A percentile compares a stretch with the other conserved stretches of the same genome.
phyloP scores from a whole-genome alignment of 331 rosid species.

The Saraca asoca region DNA sequence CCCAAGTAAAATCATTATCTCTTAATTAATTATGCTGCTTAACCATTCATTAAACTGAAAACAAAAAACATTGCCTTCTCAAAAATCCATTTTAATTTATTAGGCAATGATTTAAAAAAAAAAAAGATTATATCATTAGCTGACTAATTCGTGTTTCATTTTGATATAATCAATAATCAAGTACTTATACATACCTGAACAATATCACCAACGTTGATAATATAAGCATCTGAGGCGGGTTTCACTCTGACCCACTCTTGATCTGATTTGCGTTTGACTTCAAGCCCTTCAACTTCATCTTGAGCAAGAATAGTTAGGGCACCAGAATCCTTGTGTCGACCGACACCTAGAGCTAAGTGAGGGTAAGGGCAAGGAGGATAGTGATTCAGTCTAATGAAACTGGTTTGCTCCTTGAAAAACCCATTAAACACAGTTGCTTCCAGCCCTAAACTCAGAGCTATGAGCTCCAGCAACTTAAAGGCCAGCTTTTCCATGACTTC shows the following conservation, averaged over 20 bases:
- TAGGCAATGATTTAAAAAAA: too few relatives aligned
- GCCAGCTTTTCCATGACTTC: constrained; percentile 56
- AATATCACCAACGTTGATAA: constrained; percentile 62
- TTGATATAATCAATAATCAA: too few relatives aligned
- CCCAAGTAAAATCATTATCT: background rate
- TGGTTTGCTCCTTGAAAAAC: constrained; percentile 57
- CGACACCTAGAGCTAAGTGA: constrained; percentile 65
- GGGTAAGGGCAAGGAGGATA: constrained; percentile 72
- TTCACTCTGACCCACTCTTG: constrained; percentile 58
- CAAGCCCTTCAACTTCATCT: constrained; percentile 65
- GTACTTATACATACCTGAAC: too few relatives aligned
- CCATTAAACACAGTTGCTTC: constrained; percentile 47
- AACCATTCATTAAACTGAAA: background rate
- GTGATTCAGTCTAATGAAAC: constrained; percentile 53
- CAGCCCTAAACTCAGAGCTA: constrained; percentile 67
- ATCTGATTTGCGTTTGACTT: constrained; percentile 56
- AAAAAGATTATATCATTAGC: too few relatives aligned
- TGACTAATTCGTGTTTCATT: too few relatives aligned
- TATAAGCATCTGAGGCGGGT: constrained; percentile 58
- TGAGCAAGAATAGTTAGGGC: constrained; percentile 63
- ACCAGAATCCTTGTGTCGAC: constrained; percentile 61
- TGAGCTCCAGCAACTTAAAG: constrained; percentile 57
- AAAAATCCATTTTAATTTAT: too few relatives aligned
- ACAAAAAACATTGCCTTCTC: background rate
- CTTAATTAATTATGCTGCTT: background rate